A percentile compares a stretch with the other conserved stretches of the same genome.
phyloP scores from a whole-genome alignment of 2,329 filamentous ascomycete species.

The Emmonsiellopsis sp. region DNA sequence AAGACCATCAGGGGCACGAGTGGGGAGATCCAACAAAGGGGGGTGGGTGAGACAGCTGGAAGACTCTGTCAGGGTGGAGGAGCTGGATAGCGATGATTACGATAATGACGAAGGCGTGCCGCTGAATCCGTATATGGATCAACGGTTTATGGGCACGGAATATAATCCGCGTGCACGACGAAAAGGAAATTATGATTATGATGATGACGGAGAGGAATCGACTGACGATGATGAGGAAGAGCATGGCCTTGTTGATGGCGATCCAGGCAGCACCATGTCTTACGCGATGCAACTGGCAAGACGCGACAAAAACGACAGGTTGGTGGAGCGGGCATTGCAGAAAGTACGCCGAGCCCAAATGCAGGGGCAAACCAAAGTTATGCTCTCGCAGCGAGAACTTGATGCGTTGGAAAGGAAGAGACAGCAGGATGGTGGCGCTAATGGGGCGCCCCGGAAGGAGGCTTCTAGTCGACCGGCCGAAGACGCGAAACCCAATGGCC shows the following conservation, averaged over 20 bases:
- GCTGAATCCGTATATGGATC: conserved; percentile 3
- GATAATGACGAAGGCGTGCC: conserved; percentile 32
- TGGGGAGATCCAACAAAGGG: conserved; percentile 51
- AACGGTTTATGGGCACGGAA: background rate
- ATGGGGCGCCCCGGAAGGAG: conserved; percentile 18
- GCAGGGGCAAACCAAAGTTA: conserved; percentile 68
- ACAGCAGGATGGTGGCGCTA: conserved; percentile 36
- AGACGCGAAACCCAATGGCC: conserved; percentile 11
- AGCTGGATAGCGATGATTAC: conserved; percentile 47
- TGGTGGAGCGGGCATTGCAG: conserved; percentile 69
- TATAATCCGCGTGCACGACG: background rate
- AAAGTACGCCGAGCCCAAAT: conserved; percentile 70
- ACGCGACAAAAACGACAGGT: conserved; percentile 59
- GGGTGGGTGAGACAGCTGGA: conserved; percentile 43
- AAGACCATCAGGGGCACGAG: conserved; percentile 93
- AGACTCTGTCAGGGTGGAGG: conserved; percentile 50
- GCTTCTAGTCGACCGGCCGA: conserved; percentile 5
- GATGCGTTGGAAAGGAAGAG: conserved; percentile 67
- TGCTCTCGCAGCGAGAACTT: conserved; percentile 69
- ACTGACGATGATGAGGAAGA: conserved; percentile 45
- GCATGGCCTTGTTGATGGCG: conserved; percentile 32
- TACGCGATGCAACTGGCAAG: conserved; percentile 46
- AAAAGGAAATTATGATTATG: conserved; percentile 29
- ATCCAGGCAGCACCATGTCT: conserved; percentile 31
- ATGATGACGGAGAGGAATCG: conserved; percentile 32